Conservation (phyloP, 306 rosid genomes). For the Cicer chorassanicum region DNA sequence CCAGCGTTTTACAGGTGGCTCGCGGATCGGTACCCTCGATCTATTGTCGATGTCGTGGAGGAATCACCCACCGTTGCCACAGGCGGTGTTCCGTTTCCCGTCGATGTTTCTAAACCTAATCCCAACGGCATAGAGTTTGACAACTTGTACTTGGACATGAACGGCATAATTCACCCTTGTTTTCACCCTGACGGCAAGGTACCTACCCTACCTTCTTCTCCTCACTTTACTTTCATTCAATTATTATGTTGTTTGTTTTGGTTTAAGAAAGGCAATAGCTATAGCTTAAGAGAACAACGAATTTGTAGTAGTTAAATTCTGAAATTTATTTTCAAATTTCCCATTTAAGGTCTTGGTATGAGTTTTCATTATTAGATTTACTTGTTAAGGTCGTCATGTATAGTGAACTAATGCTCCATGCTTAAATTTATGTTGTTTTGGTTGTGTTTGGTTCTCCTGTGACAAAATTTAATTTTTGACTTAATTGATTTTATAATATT, state of each 20-base stretch:
- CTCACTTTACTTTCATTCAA: neutral
- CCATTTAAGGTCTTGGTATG: neutral
- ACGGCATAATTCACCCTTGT: constrained; percentile 93
- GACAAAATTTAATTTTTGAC: too few species aligned
- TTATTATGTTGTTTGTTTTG: neutral
- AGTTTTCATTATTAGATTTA: constrained; percentile 3
- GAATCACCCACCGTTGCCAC: constrained; percentile 54
- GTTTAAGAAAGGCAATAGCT: constrained; percentile 9
- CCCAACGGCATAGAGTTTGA: constrained; percentile 95
- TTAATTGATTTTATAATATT: too few species aligned
- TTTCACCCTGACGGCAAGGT: constrained; percentile 98
- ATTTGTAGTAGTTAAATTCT: constrained; percentile 12
- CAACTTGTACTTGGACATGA: constrained; percentile 91
- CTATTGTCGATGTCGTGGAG: constrained; percentile 82
- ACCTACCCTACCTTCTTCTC: constrained; percentile 17
- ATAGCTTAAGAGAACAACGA: constrained; percentile 9
- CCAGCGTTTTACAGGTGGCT: constrained; percentile 99
- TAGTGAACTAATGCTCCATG: neutral
- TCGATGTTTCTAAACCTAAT: constrained; percentile 80
- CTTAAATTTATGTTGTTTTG: neutral
- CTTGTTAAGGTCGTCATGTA: neutral
- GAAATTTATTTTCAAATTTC: constrained; percentile 32
- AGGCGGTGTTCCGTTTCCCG: constrained; percentile 42
- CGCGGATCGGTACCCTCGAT: constrained; percentile 89
- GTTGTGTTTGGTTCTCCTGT: too few species aligned